Percentiles rank a stretch among this genome's conserved stretches.
Evolutionary conservation across 805 yeast genomes (phyloP).

Genomic region (Scheffersomyces ergatensis): DNA sequence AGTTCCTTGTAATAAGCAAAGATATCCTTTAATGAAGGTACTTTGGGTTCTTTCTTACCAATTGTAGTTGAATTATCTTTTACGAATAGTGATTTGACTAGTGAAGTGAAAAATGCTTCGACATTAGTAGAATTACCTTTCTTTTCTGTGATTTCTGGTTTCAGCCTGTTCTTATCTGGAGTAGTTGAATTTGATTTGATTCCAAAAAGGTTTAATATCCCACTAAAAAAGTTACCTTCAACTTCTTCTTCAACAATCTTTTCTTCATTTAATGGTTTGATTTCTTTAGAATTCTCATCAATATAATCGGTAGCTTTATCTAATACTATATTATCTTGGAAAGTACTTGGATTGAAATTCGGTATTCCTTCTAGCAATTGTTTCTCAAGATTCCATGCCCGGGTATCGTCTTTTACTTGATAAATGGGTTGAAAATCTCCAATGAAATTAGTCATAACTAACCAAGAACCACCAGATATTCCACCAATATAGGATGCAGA

Average conservation of each 20-base stretch:
- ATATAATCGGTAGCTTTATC: background rate
- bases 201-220: background rate
- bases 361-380: constrained; percentile 59
- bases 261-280: background rate
- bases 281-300: background rate
- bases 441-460: constrained; percentile 45
- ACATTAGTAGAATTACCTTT: background rate
- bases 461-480: constrained; percentile 74
- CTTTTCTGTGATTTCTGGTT: background rate
- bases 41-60: background rate
- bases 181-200: background rate
- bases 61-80: background rate
- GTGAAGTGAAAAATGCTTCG: background rate
- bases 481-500: constrained; percentile 58
- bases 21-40: constrained; percentile 15
- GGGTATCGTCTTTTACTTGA: constrained; percentile 16
- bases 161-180: background rate
- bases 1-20: constrained; percentile 49
- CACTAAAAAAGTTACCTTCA: background rate
- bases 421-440: constrained; percentile 27
- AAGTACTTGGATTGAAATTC: constrained; percentile 37
- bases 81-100: background rate
- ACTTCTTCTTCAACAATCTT: background rate
- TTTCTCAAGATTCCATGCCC: constrained; percentile 42
- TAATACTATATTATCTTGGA: constrained; percentile 1